Conservation (phyloP, 441 rosid species). For the Eutrema salsugineum region DNA sequence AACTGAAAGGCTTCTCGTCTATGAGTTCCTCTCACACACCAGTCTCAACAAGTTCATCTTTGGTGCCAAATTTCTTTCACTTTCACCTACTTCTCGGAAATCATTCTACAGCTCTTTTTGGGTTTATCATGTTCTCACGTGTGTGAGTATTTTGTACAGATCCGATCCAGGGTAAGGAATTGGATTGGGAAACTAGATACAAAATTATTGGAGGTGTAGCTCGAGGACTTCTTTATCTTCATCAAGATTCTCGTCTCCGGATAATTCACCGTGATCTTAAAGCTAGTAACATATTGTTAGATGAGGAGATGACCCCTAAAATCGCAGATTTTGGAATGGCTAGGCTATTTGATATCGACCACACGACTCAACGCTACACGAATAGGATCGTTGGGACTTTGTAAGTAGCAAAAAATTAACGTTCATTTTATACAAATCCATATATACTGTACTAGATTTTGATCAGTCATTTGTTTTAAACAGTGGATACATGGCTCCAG, state of each 20-base stretch:
- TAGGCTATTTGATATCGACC: constrained; percentile 30
- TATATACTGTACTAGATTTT: not conserved
- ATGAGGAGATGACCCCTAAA: constrained; percentile 38
- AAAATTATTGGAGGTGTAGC: constrained; percentile 46
- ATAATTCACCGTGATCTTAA: constrained; percentile 45
- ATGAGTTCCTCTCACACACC: constrained; percentile 43
- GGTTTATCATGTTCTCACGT: not conserved
- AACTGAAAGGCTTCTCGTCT: constrained; percentile 46
- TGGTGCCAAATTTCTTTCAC: constrained; percentile 28
- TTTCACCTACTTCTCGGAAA: not conserved
- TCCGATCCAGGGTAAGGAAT: constrained; percentile 19
- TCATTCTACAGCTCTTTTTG: not conserved
- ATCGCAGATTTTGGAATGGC: constrained; percentile 50
- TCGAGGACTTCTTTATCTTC: constrained; percentile 48
- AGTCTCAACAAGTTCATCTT: constrained; percentile 49
- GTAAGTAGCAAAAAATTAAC: constrained; percentile 29
- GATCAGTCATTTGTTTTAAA: not conserved
- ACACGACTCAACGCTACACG: constrained; percentile 32
- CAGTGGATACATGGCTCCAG: constrained; percentile 60
- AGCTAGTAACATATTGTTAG: constrained; percentile 41
- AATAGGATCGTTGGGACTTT: constrained; percentile 42
- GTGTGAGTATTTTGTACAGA: constrained; percentile 25
- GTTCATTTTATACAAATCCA: not conserved
- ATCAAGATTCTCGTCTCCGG: constrained; percentile 42
- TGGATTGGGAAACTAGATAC: constrained; percentile 42